Base-by-base conservation (phyloP, 768 basidiomycete species). In the Astraeus odoratus region DNA sequence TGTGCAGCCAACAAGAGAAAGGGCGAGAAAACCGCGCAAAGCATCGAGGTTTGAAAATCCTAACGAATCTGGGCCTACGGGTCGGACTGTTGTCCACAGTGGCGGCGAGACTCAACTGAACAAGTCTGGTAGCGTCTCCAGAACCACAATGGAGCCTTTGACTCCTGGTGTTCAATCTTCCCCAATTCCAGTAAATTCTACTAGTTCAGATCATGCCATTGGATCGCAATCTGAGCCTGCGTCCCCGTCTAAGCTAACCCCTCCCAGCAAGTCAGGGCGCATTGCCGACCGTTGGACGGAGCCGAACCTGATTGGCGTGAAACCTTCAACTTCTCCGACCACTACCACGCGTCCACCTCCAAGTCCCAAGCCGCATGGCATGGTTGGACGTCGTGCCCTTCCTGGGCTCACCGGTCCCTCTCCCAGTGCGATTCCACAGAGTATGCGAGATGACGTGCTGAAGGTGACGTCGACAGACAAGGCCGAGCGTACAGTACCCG, bases 1-100 rank as follows among this genome's bases (percentile, higher is more conserved):
- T 36, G 26, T 20, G 8, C 61, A 90, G 87, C 84, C 81, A 40
- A 87, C 87, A 18, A 86, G 79, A 68, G 78, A 77, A 44, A 74
- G 84, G 59, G 81, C 78, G 38, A 80, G 75, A 66, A 83, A 81
- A 60, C 82, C 82, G 35, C 73, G 72, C 57, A 85, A 77, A 61
- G 61, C 57, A 6, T 20, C 37, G 6, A 51, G 44, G 43, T 54
- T 54, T 42, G 56, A 58, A 44, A 53, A 58, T 42, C 42, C 26
- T 13, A 35, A 24, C 13, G 33, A 25, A 9, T 33, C 30, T 15
- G 36, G 22, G 5, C 36, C 29, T 24, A 24, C 25, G 20, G 47
- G 39, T 4, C 48, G 46, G 16, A 23, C 19, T 8, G 37, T 23
- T 31, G 10, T 31, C n/a, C n/a, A n/a, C n/a, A n/a, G n/a, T n/a